These are phyloP conservation scores for Cyclotella choctawhatcheeana DNA, from an alignment of 108 stramenopile species.

Conservation along the genomic window DNA sequence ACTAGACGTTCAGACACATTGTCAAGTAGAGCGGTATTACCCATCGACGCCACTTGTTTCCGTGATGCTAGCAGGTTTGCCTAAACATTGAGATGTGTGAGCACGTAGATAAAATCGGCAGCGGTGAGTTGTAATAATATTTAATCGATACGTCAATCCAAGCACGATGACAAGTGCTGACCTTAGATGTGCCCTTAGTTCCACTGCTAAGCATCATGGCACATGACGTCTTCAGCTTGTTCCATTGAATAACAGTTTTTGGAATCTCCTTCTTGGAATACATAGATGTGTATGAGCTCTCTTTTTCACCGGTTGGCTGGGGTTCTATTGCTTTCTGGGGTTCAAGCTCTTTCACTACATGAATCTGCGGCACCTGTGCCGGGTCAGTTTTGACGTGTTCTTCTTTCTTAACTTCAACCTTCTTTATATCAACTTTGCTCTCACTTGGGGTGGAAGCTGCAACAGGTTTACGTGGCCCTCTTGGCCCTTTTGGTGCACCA, in stretches of 20 bases:
- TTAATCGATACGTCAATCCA: too few species aligned
- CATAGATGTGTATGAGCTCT: slow-evolving; percentile 15
- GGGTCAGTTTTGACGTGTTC: background rate
- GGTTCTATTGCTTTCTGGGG: background rate
- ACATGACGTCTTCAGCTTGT: slow-evolving; percentile 41
- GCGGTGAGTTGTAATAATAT: too few species aligned
- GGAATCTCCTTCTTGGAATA: slow-evolving; percentile 33
- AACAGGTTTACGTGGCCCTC: slow-evolving; percentile 18
- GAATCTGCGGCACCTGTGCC: background rate
- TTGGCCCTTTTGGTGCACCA: slow-evolving; percentile 24
- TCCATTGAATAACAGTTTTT: slow-evolving; percentile 37
- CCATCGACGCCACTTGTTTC: slow-evolving; percentile 51
- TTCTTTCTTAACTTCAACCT: background rate
- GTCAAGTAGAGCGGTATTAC: slow-evolving; percentile 48
- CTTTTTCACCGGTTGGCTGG: slow-evolving; percentile 10
- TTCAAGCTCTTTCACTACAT: background rate
- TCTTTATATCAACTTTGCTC: background rate
- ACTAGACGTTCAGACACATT: slow-evolving; percentile 29
- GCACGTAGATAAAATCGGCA: too few species aligned
- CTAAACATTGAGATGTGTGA: too few species aligned
- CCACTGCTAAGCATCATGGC: slow-evolving; percentile 51
- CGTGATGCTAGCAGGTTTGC: slow-evolving; percentile 59
- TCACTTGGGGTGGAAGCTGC: too few species aligned
- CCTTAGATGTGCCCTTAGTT: slow-evolving; percentile 55
- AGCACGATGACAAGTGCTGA: too few species aligned